Conservation (phyloP, 805 yeast species). For the Lipomyces yamadae region DNA sequence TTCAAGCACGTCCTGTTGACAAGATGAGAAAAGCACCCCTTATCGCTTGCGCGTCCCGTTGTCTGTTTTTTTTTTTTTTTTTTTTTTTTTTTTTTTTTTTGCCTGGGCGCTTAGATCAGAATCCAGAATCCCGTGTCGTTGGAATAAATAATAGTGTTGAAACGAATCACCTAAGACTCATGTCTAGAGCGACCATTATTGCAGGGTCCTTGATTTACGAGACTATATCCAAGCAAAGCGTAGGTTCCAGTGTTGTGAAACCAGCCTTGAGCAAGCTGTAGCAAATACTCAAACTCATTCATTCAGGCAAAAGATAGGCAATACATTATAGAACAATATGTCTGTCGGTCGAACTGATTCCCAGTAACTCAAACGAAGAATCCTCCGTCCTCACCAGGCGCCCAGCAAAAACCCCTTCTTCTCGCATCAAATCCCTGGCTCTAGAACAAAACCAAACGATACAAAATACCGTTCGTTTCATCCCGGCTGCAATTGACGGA, state of each 20-base stretch:
- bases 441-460: not conserved
- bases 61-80: too few relatives aligned
- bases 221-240: not conserved
- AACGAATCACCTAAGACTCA: too few relatives aligned
- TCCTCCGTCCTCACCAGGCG: slow-evolving; percentile 28
- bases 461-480: slow-evolving; percentile 1
- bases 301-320: not conserved
- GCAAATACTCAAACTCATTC: not conserved
- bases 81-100: too few relatives aligned
- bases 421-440: not conserved
- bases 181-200: too few relatives aligned
- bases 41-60: too few relatives aligned
- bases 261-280: not conserved
- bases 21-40: too few relatives aligned
- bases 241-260: not conserved
- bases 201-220: too few relatives aligned
- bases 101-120: too few relatives aligned
- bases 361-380: slow-evolving; percentile 22
- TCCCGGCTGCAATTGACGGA: not conserved
- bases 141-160: too few relatives aligned
- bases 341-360: slow-evolving; percentile 34
- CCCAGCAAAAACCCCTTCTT: slow-evolving; percentile 30
- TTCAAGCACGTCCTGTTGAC: not conserved
- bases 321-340: not conserved
- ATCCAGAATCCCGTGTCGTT: too few relatives aligned